phyloP scores from a whole-genome alignment of 176 grass and related monocot genomes.

The Oryza punctata region DNA sequence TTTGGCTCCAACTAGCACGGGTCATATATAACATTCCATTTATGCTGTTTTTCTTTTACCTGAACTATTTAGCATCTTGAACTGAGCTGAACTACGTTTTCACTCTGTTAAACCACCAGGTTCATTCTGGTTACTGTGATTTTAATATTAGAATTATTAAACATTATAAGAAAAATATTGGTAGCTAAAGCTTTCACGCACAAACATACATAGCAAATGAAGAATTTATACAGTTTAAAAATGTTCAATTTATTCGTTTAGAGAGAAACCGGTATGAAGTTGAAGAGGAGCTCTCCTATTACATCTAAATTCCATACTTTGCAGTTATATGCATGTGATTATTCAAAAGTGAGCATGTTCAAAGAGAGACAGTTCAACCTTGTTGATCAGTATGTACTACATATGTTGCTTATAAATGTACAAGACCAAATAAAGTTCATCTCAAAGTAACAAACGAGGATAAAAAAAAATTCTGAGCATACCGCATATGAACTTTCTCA shows the following conservation, averaged over 20 bases:
- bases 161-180: too few relatives aligned
- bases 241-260: neutral
- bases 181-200: too few relatives aligned
- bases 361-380: neutral
- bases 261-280: constrained; percentile 1
- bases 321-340: constrained; percentile 4
- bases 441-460: neutral
- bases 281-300: neutral
- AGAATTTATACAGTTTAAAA: neutral
- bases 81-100: neutral
- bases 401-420: neutral
- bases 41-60: neutral
- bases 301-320: neutral
- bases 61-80: too few relatives aligned
- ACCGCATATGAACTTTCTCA: constrained; percentile 82
- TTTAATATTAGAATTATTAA: too few relatives aligned
- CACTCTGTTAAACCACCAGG: too few relatives aligned
- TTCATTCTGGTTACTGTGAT: too few relatives aligned
- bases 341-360: neutral
- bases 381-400: neutral
- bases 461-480: constrained; percentile 14
- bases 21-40: neutral
- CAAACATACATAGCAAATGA: too few relatives aligned
- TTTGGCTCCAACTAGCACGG: neutral
- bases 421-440: neutral